Base-by-base conservation (phyloP, 1,284 basidiomycete genomes). In the Gymnopus androsaceus region DNA sequence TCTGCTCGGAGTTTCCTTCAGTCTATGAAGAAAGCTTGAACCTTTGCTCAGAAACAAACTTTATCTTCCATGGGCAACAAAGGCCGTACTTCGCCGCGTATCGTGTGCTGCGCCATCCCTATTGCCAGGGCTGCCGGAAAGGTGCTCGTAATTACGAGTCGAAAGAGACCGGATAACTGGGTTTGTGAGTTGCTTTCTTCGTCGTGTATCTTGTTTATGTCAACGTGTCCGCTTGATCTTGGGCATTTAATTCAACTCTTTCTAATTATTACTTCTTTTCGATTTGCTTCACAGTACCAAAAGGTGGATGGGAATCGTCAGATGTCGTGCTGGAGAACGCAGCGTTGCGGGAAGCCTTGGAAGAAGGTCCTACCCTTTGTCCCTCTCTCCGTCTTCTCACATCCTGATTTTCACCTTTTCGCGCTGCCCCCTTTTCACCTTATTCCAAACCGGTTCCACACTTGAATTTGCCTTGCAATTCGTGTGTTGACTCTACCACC, bases 281-380 rank as follows among this genome's bases (percentile, higher is more conserved):
- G 34, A 58, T 48, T 36, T 7, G 54, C 11, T 52, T 49, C 42
- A 46, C 67, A 92, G 90, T 92, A 68, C 90, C 90, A 25, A 92
- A 92, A 77, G 90, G 90, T 73, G 90, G 90, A 66, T 92, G 86
- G 86, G 90, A 92, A 74, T 76, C 83, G 64, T 79, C 85, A 59
- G 90, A 92, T 81, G 83, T 79, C 65, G 79, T 78, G 72, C 75
- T 92, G 67, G 88, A 91, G 79, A 85, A 83, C 74, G 90, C 90
- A 71, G 90, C 90, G 74, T 87, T 84, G 68, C 83, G 90, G 72
- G 90, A 92, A 84, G 90, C 90, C 75, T 79, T 88, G 73, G 90
- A 92, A 90, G 90, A 92, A 92, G 90, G 90, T 92, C 87, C 83
- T 83, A 85, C 83, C 84, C 78, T 83, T 84, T 84, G 79, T 83